phyloP scores from a whole-genome alignment of 2,329 filamentous ascomycete genomes.

The Aspergillus awamori region DNA sequence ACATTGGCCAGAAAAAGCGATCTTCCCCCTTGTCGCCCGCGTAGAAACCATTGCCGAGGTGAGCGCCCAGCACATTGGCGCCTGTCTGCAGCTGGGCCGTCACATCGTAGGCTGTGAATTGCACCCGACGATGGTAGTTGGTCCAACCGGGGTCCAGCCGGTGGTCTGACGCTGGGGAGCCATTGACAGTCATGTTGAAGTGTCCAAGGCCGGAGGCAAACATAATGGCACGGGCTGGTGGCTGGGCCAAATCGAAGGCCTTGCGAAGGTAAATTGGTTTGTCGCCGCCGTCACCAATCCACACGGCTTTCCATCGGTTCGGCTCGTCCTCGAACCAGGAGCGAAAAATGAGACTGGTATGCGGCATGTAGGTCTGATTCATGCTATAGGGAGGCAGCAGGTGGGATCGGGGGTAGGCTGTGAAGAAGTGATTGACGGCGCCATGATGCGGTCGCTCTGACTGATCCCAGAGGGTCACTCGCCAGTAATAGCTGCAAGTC shows the following conservation, averaged over 20 bases:
- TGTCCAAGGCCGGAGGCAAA: constrained; percentile 30
- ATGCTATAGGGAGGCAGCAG: constrained; percentile 30
- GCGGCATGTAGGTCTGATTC: constrained; percentile 33
- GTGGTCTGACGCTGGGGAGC: constrained; percentile 23
- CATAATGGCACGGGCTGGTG: constrained; percentile 20
- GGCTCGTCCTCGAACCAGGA: constrained; percentile 29
- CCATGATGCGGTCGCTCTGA: constrained; percentile 14
- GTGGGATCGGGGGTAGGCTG: constrained; percentile 24
- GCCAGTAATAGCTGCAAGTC: constrained; percentile 26
- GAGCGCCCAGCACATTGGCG: constrained; percentile 41
- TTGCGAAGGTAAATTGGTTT: constrained; percentile 30
- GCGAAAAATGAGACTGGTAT: constrained; percentile 28
- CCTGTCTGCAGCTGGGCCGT: constrained; percentile 36
- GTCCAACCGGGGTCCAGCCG: constrained; percentile 31
- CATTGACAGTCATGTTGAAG: constrained; percentile 29
- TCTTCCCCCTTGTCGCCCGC: constrained; percentile 39
- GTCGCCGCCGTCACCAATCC: constrained; percentile 30
- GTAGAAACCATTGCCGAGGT: constrained; percentile 52
- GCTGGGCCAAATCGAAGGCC: constrained; percentile 16
- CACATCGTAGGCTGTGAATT: constrained; percentile 50
- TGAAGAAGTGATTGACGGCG: constrained; percentile 27
- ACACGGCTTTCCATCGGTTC: constrained; percentile 30
- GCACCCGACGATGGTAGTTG: constrained; percentile 31
- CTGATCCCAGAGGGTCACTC: constrained; percentile 25
- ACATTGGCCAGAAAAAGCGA: constrained; percentile 32